These are phyloP conservation scores for Acorus gramineus DNA, from an alignment of 106 monocot genomes.

Conservation along the genomic window DNA sequence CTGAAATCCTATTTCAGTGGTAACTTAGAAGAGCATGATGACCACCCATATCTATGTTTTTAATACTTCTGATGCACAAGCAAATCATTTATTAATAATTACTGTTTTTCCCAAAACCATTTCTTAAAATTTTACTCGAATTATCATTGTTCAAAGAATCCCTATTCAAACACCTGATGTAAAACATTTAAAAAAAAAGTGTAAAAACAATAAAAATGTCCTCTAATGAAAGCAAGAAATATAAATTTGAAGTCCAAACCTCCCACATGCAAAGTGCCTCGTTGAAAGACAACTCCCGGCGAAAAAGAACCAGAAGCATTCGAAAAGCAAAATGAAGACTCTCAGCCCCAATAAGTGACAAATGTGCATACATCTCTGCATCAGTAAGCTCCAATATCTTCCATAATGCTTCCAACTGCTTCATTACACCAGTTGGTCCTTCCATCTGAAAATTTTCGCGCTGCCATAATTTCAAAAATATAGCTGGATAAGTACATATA, in stretches of 20 bases:
- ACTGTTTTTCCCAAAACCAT: too few relatives aligned
- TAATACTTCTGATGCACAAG: too few relatives aligned
- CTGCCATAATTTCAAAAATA: slow-evolving; percentile 26
- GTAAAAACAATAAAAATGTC: background rate
- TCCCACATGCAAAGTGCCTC: slow-evolving; percentile 96
- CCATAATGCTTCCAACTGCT: slow-evolving; percentile 85
- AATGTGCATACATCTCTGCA: slow-evolving; percentile 81
- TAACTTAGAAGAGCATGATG: too few relatives aligned
- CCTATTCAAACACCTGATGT: too few relatives aligned
- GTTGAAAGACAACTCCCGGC: slow-evolving; percentile 71
- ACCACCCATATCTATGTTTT: too few relatives aligned
- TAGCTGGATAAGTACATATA: background rate
- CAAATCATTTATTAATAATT: too few relatives aligned
- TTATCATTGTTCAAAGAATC: too few relatives aligned
- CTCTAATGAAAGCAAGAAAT: too few relatives aligned
- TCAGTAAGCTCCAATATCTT: slow-evolving; percentile 86
- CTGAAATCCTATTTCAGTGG: too few relatives aligned
- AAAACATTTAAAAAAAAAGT: background rate
- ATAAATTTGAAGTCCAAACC: slow-evolving; percentile 35
- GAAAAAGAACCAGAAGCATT: slow-evolving; percentile 85
- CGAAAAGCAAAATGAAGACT: slow-evolving; percentile 94
- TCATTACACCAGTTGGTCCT: slow-evolving; percentile 93
- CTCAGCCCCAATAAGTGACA: slow-evolving; percentile 87
- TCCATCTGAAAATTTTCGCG: slow-evolving; percentile 98
- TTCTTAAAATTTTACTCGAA: too few relatives aligned